A percentile compares a stretch with the other conserved stretches of the same genome.
Conservation (phyloP, 1,284 basidiomycete species). For the Cryptococcus sp. region DNA sequence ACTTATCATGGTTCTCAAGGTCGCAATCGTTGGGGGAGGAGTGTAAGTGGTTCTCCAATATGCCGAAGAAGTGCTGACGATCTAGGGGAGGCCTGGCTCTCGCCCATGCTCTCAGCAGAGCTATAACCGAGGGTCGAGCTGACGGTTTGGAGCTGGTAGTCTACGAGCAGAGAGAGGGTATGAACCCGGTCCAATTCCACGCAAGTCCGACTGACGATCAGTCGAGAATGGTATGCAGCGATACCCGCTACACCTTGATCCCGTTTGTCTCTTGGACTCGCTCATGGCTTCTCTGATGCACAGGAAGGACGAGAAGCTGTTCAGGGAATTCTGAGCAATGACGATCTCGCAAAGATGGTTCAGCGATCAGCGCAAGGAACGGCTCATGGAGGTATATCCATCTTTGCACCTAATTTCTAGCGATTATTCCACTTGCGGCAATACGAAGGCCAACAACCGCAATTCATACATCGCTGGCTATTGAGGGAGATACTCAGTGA, state of each 20-base stretch:
- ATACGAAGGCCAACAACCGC: conserved; percentile 9
- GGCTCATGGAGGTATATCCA: conserved; percentile 11
- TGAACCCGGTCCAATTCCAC: not conserved
- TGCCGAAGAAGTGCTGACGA: not conserved
- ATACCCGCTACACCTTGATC: conserved; percentile 10
- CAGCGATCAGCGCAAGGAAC: conserved; percentile 25
- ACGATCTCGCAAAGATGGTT: conserved; percentile 59
- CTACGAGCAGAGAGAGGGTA: conserved; percentile 3
- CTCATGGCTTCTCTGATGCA: not conserved
- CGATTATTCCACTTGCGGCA: conserved; percentile 5
- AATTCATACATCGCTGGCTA: conserved; percentile 14
- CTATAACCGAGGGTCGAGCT: conserved; percentile 4
- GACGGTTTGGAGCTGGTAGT: conserved; percentile 5
- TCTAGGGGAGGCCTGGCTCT: conserved; percentile 9
- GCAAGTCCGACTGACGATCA: not conserved
- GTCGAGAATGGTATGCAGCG: conserved; percentile 5
- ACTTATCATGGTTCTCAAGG: conserved; percentile 5
- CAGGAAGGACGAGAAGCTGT: conserved; percentile 13
- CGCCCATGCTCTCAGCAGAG: conserved; percentile 10
- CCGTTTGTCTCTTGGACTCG: conserved; percentile 2
- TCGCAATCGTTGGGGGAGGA: conserved; percentile 13
- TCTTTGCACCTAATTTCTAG: conserved; percentile 1
- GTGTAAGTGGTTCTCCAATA: conserved; percentile 9
- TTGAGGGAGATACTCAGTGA: conserved; percentile 8
- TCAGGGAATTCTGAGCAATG: conserved; percentile 51